Percentiles rank a stretch among this genome's conserved stretches.
These are phyloP conservation scores for Anethum foeniculum DNA, from an alignment of 140 eudicot species.

Conservation along the genomic window DNA sequence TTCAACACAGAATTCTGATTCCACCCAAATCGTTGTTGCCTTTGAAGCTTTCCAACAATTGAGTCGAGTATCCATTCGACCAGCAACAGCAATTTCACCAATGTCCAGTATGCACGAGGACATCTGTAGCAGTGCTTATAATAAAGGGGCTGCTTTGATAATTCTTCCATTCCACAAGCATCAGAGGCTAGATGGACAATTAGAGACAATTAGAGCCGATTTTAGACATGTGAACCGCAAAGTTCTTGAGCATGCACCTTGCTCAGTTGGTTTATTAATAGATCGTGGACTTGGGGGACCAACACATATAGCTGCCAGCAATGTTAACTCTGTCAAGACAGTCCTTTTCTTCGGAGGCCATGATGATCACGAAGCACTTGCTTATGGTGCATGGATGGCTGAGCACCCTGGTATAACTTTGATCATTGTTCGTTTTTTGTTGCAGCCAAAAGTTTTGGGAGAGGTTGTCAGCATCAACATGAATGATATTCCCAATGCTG, in stretches of 20 bases:
- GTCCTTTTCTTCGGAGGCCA: constrained; percentile 30
- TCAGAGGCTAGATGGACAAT: constrained; percentile 29
- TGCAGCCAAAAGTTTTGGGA: constrained; percentile 5
- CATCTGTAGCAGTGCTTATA: constrained; percentile 24
- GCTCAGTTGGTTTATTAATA: constrained; percentile 31
- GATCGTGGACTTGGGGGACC: constrained; percentile 35
- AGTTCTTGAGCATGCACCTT: constrained; percentile 31
- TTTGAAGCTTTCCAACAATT: constrained; percentile 29
- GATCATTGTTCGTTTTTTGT: constrained; percentile 19
- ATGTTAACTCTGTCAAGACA: constrained; percentile 11
- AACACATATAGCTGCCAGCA: constrained; percentile 22
- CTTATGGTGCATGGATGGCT: constrained; percentile 30
- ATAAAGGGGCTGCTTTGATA: constrained; percentile 24
- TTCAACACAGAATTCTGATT: constrained; percentile 2
- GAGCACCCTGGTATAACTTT: constrained; percentile 31
- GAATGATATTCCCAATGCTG: neutral
- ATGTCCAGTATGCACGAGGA: constrained; percentile 32
- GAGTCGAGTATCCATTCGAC: constrained; percentile 22
- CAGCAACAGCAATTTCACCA: constrained; percentile 32
- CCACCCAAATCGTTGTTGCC: constrained; percentile 22
- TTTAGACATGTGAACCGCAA: constrained; percentile 18
- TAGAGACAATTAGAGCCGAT: constrained; percentile 29
- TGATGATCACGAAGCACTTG: constrained; percentile 37
- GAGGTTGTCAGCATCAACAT: constrained; percentile 27
- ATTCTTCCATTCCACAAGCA: constrained; percentile 40